phyloP scores from a whole-genome alignment of 2,329 filamentous ascomycete genomes.

The Onygenales sp. region DNA sequence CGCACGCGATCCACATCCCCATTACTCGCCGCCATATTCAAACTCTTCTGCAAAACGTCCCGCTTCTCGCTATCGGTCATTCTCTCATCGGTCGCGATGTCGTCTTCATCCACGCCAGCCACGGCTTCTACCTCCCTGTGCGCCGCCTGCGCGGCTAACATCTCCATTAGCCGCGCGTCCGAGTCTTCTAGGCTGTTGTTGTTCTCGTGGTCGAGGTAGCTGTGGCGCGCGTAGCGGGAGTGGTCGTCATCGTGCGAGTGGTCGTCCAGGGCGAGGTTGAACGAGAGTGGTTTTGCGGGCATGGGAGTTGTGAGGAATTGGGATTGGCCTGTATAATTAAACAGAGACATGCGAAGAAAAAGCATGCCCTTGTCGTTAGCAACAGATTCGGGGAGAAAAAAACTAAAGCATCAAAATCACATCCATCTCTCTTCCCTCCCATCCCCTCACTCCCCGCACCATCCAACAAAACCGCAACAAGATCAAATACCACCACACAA shows the following conservation, averaged over 20 bases:
- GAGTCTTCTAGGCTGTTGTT: slow-evolving; percentile 54
- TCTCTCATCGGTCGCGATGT: slow-evolving; percentile 64
- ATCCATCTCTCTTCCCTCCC: too few relatives aligned
- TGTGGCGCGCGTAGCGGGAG: slow-evolving; percentile 24
- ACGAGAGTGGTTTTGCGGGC: slow-evolving; percentile 71
- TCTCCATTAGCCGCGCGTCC: slow-evolving; percentile 83
- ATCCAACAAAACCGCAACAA: background rate
- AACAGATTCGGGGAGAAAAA: background rate
- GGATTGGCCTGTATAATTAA: slow-evolving; percentile 61
- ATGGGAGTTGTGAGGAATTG: slow-evolving; percentile 87
- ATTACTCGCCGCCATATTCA: slow-evolving; percentile 95
- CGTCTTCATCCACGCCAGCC: slow-evolving; percentile 68
- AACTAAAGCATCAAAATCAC: background rate
- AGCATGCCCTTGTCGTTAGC: background rate
- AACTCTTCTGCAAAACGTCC: slow-evolving; percentile 69
- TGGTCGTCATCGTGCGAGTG: slow-evolving; percentile 59
- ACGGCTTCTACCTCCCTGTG: slow-evolving; percentile 57
- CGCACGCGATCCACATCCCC: slow-evolving; percentile 77
- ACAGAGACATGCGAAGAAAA: background rate
- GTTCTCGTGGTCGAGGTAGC: slow-evolving; percentile 15
- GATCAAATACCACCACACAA: background rate
- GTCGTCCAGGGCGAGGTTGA: slow-evolving; percentile 78
- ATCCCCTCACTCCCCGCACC: background rate
- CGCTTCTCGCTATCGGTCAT: slow-evolving; percentile 69
- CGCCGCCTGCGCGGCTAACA: slow-evolving; percentile 89